Percentiles rank a stretch among this genome's conserved stretches.
Conservation (phyloP, 108 stramenopile genomes). For the Conticribra guillardii region DNA sequence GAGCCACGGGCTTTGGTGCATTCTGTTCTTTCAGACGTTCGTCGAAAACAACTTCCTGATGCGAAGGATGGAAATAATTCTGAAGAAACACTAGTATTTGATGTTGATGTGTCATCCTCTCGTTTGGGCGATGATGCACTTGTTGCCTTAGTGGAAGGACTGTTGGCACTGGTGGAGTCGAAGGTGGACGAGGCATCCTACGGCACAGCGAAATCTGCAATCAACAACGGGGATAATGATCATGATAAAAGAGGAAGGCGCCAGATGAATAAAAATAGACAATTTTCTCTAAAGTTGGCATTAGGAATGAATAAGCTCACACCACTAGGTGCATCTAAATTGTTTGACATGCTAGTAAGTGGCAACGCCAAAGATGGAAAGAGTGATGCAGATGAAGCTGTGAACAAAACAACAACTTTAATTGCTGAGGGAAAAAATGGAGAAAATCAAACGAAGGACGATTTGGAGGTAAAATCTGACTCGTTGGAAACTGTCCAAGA, state of each 20-base stretch:
- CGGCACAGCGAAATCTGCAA: too few species aligned
- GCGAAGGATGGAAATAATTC: too few species aligned
- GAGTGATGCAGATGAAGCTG: not conserved
- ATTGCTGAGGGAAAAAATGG: not conserved
- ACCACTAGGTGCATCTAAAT: slow-evolving; percentile 34
- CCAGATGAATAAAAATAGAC: not conserved
- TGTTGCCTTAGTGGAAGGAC: slow-evolving; percentile 15
- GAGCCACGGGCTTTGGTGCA: slow-evolving; percentile 10
- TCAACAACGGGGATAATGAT: too few species aligned
- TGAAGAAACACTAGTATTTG: too few species aligned
- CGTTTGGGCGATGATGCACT: slow-evolving; percentile 29
- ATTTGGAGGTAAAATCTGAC: not conserved
- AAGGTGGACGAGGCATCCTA: too few species aligned
- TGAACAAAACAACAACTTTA: not conserved
- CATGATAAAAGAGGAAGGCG: too few species aligned
- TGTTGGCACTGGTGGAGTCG: too few species aligned
- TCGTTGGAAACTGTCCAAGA: too few species aligned
- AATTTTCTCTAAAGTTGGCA: slow-evolving; percentile 15
- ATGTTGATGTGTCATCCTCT: slow-evolving; percentile 43
- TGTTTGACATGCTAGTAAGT: slow-evolving; percentile 38
- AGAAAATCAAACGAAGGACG: slow-evolving; percentile 7
- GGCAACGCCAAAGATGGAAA: slow-evolving; percentile 3
- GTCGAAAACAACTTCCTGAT: not conserved
- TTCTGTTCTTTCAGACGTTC: slow-evolving; percentile 28
- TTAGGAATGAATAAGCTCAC: slow-evolving; percentile 49